Conservation (phyloP, 306 rosid species). For the Cucurbita moschata region DNA sequence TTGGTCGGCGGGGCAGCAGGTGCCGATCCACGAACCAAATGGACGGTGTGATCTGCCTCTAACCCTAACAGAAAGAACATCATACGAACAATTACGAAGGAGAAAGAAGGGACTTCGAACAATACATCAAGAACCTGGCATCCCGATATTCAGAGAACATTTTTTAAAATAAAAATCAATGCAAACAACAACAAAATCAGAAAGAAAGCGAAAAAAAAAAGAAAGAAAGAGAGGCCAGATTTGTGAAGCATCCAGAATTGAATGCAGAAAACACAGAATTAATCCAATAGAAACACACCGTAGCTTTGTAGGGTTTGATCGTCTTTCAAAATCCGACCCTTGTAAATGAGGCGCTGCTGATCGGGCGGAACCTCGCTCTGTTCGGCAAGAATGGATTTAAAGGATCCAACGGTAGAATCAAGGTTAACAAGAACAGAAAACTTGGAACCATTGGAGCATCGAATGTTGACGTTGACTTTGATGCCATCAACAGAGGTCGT, state of each 20-base stretch:
- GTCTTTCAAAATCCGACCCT: conserved; percentile 76
- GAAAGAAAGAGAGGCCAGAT: neutral
- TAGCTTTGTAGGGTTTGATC: conserved; percentile 66
- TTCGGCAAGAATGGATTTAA: conserved; percentile 38
- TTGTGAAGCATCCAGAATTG: neutral
- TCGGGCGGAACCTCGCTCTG: conserved; percentile 43
- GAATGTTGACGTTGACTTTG: conserved; percentile 34
- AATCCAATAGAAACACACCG: conserved; percentile 20
- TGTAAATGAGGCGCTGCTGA: conserved; percentile 77
- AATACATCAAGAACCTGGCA: neutral
- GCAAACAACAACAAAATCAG: neutral
- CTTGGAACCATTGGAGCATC: conserved; percentile 62
- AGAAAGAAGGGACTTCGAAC: neutral
- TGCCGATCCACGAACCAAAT: conserved; percentile 67
- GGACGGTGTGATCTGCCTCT: conserved; percentile 77
- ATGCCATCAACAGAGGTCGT: neutral
- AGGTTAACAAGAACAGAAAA: conserved; percentile 40
- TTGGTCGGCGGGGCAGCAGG: conserved; percentile 23
- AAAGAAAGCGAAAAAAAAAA: neutral
- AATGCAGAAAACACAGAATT: conserved; percentile 3
- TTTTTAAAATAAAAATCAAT: neutral
- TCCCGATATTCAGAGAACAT: neutral
- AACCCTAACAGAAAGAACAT: conserved; percentile 28
- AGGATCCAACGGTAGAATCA: conserved; percentile 37
- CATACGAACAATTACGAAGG: neutral